Evolutionary conservation across 164 flowering plant genomes (phyloP).

Genomic region (Tetrastigma voinierianum): DNA sequence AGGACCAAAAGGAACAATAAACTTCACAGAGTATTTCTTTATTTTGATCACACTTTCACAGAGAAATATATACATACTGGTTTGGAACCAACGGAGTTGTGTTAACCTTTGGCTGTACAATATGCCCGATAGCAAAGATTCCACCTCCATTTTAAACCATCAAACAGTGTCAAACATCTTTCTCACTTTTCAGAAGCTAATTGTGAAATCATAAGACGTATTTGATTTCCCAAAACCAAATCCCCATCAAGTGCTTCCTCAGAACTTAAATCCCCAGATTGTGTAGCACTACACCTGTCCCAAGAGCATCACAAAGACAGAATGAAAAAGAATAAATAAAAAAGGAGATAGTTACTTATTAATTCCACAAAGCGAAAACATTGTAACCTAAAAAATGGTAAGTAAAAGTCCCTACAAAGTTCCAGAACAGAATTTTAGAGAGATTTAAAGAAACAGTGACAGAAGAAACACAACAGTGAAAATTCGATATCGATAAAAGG

Average conservation of each 20-base stretch:
- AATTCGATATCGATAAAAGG: not conserved
- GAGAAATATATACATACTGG: conserved; percentile 37
- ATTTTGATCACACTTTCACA: not conserved
- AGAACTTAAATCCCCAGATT: conserved; percentile 44
- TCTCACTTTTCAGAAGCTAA: conserved; percentile 52
- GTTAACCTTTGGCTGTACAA: conserved; percentile 61
- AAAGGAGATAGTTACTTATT: too few species aligned
- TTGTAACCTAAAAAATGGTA: too few species aligned
- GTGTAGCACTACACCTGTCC: conserved; percentile 57
- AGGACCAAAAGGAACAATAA: not conserved
- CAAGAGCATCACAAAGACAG: conserved; percentile 3
- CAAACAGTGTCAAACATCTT: conserved; percentile 67
- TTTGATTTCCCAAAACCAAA: conserved; percentile 69
- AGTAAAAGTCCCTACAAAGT: too few species aligned
- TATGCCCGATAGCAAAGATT: conserved; percentile 67
- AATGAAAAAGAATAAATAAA: too few species aligned
- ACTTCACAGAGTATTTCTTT: not conserved
- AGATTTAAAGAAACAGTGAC: too few species aligned
- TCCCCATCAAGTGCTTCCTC: conserved; percentile 65
- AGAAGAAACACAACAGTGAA: too few species aligned
- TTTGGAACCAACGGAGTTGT: conserved; percentile 49
- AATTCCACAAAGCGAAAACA: too few species aligned
- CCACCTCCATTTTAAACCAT: conserved; percentile 67
- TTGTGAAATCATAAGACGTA: conserved; percentile 61
- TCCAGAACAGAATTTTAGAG: too few species aligned